Conservation (phyloP, 1,139 yeast species). For the Protomyces inundatus region DNA sequence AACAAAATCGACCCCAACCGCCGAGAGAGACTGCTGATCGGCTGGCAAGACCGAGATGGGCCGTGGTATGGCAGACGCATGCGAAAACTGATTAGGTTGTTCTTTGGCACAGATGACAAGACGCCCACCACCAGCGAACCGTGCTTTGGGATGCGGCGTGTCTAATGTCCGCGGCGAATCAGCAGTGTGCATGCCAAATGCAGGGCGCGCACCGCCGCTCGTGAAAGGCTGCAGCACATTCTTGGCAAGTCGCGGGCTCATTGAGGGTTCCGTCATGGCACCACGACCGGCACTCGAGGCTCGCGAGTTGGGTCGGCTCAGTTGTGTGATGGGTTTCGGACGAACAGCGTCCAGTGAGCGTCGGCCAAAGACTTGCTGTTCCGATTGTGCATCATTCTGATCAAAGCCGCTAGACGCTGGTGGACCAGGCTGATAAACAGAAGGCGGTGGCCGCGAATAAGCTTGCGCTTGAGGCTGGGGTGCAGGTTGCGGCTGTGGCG, state of each 20-base stretch:
- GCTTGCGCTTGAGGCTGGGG: no score
- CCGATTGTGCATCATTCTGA: neutral
- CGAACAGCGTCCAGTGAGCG: neutral
- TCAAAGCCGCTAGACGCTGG: no score
- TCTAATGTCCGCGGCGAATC: neutral
- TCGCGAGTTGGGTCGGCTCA: conserved; percentile 18
- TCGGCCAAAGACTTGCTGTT: neutral
- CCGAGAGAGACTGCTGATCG: conserved; percentile 5
- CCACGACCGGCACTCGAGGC: neutral
- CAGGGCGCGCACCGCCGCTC: neutral
- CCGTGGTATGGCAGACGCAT: conserved; percentile 1
- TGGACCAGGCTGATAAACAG: no score
- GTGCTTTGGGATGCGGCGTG: conserved; percentile 44
- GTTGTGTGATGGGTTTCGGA: neutral
- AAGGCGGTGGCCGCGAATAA: no score
- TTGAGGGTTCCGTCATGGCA: conserved; percentile 14
- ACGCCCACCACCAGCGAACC: conserved; percentile 56
- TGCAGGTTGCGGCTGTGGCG: no score
- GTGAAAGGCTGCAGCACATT: neutral
- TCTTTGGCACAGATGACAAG: conserved; percentile 47
- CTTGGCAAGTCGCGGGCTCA: conserved; percentile 5
- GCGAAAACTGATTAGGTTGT: conserved; percentile 2
- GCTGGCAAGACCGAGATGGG: neutral
- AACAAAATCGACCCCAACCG: conserved; percentile 1
- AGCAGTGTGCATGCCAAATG: no score